Base-by-base conservation (phyloP, 352 stramenopile species). In the Globisporangium emineosum region DNA sequence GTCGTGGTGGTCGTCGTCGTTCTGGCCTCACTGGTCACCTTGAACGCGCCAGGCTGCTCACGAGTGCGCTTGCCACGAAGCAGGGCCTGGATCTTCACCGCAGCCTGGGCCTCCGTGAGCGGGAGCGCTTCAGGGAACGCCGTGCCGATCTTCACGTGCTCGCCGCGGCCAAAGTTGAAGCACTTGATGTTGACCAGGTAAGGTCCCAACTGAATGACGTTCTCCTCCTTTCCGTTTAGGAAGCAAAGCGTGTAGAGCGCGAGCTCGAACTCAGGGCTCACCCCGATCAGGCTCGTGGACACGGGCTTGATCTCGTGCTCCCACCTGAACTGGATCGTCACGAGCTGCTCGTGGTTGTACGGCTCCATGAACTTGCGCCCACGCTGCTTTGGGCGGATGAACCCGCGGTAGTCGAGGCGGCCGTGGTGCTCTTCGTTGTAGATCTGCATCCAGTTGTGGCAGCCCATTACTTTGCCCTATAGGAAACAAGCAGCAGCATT, bases 381-480 rank as follows among this genome's bases (percentile, higher is more conserved):
- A 40, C 86, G 84, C 70, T 88, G 79, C 65, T 89, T 89, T 17
- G 86, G 95, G 27, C 94, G 91, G 63, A 98, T 97, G 71, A 97
- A 98, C 9, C 95, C 96, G 37, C 83, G 79, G 75, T 98, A 99
- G 79, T 99, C 86, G 37, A 99, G 73, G 35, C 83, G 83, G 6
- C 93, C 93, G 15, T 83, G 82, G 70, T 94, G 90, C 76, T 99
- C 96, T 69, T 98, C 93, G 33, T 97, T 86, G 75, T 98, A 99
- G 42, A 98, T 94, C 65, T 98, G 91, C 60, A 99, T 91, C 96
- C 96, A 99, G 77, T 99, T 99, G 79, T 99, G 96, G 73, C 98
- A 97, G 13, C 94, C 94, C 17, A 72, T 88, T 49, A 98, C 84
- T 68, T 97, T 86, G 56, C 75, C 88, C 89, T 93, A 52, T 42